Percentiles rank a stretch among this genome's conserved stretches.
Evolutionary conservation across 805 yeast genomes (phyloP).

Genomic region (Saccharomyces paradoxus): DNA sequence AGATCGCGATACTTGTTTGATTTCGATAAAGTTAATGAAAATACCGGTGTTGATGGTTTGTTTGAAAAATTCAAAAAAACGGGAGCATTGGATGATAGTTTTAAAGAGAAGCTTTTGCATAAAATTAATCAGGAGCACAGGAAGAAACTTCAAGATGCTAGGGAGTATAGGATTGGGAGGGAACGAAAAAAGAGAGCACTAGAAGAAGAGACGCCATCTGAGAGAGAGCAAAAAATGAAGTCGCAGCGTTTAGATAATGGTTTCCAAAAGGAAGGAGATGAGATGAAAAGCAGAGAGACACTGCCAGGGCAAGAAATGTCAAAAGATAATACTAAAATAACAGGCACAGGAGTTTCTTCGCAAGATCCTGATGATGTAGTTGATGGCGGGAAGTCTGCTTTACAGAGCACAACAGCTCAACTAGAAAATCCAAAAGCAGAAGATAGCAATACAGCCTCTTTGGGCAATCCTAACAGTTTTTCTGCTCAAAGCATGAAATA

Average conservation of each 20-base stretch:
- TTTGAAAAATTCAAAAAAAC: conserved; percentile 23
- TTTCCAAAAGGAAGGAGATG: not conserved
- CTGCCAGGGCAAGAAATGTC: not conserved
- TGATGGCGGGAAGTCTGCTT: not conserved
- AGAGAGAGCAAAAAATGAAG: conserved; percentile 6
- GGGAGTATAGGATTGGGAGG: conserved; percentile 11
- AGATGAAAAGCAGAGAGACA: not conserved
- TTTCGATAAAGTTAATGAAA: conserved; percentile 31
- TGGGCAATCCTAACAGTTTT: not conserved
- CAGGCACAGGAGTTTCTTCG: not conserved
- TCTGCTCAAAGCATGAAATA: not conserved
- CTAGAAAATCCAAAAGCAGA: not conserved
- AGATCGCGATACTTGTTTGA: conserved; percentile 32
- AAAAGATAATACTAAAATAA: not conserved
- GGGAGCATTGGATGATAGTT: conserved; percentile 5
- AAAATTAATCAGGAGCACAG: conserved; percentile 13
- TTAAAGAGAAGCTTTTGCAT: conserved; percentile 6
- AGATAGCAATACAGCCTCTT: not conserved
- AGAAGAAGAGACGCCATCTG: conserved; percentile 8
- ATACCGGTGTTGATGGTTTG: conserved; percentile 34
- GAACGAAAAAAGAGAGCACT: conserved; percentile 10
- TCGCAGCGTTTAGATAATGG: not conserved
- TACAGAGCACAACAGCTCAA: not conserved
- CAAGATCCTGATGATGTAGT: not conserved
- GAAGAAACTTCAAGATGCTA: conserved; percentile 17